phyloP scores from a whole-genome alignment of 1,139 yeast genomes.

The Magnusiomyces suaveolens region DNA sequence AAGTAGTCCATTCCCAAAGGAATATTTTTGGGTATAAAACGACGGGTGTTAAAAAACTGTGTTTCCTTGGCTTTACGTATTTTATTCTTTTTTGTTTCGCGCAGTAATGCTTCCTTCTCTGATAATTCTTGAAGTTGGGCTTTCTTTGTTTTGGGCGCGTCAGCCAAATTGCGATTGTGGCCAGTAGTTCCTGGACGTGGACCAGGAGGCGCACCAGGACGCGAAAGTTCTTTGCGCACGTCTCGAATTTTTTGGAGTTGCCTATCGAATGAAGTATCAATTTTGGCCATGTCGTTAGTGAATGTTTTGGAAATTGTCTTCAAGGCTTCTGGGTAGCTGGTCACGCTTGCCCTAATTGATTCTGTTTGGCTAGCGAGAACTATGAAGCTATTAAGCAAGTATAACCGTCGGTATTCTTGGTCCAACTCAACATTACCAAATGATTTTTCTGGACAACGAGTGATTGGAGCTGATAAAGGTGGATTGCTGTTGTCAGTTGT shows the following conservation, averaged over 20 bases:
- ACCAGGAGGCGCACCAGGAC: slow-evolving; percentile 1
- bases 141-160: slow-evolving; percentile 16
- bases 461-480: not conserved
- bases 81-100: slow-evolving; percentile 20
- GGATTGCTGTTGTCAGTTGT: not conserved
- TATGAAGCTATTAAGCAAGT: slow-evolving; percentile 6
- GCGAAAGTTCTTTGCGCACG: slow-evolving; percentile 5
- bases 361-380: slow-evolving; percentile 11
- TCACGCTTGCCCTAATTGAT: slow-evolving; percentile 7
- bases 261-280: slow-evolving; percentile 11
- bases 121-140: slow-evolving; percentile 14
- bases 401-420: slow-evolving; percentile 20
- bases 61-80: slow-evolving; percentile 26
- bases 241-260: slow-evolving; percentile 9
- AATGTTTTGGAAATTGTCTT: not conserved
- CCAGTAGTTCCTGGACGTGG: slow-evolving; percentile 8
- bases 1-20: slow-evolving; percentile 30
- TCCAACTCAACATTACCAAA: slow-evolving; percentile 20
- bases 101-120: slow-evolving; percentile 22
- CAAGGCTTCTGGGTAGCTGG: slow-evolving; percentile 2
- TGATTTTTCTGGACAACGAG: slow-evolving; percentile 2
- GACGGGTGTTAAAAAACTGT: slow-evolving; percentile 21
- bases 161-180: slow-evolving; percentile 5
- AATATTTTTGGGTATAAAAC: slow-evolving; percentile 27
- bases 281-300: slow-evolving; percentile 8